Evolutionary conservation across 192 early-diverging fungal species (phyloP).

Genomic region (Coemansia sp.): DNA sequence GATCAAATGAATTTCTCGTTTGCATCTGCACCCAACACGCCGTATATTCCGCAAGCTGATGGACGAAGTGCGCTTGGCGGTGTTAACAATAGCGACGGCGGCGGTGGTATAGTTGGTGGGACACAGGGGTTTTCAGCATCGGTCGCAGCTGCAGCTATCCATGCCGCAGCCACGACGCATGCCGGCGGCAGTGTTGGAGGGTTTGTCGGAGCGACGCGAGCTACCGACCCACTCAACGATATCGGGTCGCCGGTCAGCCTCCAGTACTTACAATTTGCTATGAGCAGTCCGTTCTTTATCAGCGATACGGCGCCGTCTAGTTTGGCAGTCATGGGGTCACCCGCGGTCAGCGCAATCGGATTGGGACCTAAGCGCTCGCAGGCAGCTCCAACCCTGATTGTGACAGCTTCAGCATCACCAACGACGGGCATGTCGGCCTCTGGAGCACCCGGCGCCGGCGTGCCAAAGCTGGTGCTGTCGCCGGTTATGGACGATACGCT

Average conservation of each 20-base stretch:
- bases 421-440: background rate
- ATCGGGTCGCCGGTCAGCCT: slow-evolving; percentile 46
- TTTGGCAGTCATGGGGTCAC: slow-evolving; percentile 28
- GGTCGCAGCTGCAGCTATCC: slow-evolving; percentile 6
- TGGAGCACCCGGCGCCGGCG: background rate
- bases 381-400: slow-evolving; percentile 23
- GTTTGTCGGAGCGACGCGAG: slow-evolving; percentile 23
- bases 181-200: background rate
- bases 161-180: slow-evolving; percentile 11
- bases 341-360: slow-evolving; percentile 20
- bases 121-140: background rate
- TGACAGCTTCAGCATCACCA: slow-evolving; percentile 26
- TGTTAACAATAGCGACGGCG: background rate
- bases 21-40: slow-evolving; percentile 58
- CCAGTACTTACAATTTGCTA: slow-evolving; percentile 48
- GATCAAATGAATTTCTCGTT: slow-evolving; percentile 58
- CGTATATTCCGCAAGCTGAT: slow-evolving; percentile 54
- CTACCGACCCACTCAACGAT: slow-evolving; percentile 51
- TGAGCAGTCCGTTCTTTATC: slow-evolving; percentile 45
- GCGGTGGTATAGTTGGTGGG: background rate
- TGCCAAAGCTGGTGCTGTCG: slow-evolving; percentile 18
- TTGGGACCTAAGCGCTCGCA: slow-evolving; percentile 24
- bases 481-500: slow-evolving; percentile 17
- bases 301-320: slow-evolving; percentile 1
- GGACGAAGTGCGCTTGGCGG: slow-evolving; percentile 17